A percentile compares a stretch with the other conserved stretches of the same genome.
These are phyloP conservation scores for Cajanus cajan DNA, from an alignment of 306 rosid species.

Conservation along the genomic window DNA sequence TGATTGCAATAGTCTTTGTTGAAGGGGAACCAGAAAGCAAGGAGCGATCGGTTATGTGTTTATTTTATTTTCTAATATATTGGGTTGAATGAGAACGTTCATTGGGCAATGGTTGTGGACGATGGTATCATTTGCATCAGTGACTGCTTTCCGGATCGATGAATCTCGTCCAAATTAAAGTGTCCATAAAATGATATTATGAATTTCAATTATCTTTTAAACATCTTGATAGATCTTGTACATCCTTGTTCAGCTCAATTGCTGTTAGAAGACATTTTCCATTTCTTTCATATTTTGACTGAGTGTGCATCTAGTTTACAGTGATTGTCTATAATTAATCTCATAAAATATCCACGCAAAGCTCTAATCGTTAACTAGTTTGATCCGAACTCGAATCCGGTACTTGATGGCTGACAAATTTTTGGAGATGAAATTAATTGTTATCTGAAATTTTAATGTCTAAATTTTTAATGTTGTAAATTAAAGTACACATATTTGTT, in stretches of 20 bases:
- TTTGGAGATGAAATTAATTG: neutral
- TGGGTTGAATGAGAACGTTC: conserved; percentile 14
- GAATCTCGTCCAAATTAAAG: conserved; percentile 33
- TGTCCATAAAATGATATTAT: conserved; percentile 33
- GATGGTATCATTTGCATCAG: conserved; percentile 37
- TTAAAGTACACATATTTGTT: too few relatives aligned
- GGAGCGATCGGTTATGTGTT: neutral
- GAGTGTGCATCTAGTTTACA: conserved; percentile 4
- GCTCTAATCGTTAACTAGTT: neutral
- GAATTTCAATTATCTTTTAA: conserved; percentile 22
- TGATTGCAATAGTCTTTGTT: conserved; percentile 12
- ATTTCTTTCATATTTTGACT: neutral
- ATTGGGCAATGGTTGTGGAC: conserved; percentile 29
- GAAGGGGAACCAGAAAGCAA: conserved; percentile 2
- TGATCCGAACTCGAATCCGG: neutral
- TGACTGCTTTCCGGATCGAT: conserved; percentile 27
- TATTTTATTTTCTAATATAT: neutral
- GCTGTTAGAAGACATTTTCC: neutral
- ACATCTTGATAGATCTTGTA: conserved; percentile 24
- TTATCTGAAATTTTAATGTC: too few relatives aligned
- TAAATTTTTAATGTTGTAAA: neutral
- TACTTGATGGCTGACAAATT: neutral
- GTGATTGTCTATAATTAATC: neutral
- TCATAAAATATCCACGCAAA: neutral
- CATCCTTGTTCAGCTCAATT: conserved; percentile 23